Base-by-base conservation (phyloP, 2,329 filamentous ascomycete genomes). In the Orbilia ellipsospora region DNA sequence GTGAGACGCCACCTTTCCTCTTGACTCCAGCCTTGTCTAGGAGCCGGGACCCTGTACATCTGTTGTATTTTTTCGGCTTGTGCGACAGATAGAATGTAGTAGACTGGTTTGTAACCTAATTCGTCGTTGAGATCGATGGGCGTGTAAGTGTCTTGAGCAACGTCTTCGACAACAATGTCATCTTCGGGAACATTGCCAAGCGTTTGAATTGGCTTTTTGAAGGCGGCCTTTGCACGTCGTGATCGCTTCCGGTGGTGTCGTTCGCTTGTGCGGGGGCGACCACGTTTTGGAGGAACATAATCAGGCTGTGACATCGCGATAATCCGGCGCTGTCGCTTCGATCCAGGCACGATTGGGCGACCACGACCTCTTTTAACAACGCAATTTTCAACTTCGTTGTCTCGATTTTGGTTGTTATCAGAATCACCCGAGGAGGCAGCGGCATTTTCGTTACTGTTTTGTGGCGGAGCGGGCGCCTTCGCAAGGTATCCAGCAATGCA, bases 311-410 rank as follows among this genome's bases (percentile, higher is more conserved):
- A 57, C 72, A 75, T 75, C 8, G 72, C 72, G 10, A 65, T 64
- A 18, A 75, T 69, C 15, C 72, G 72, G 23, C 59, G 31, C 61
- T 75, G 72, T 8, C 72, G 72, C 20, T 69, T 69, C 4, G 72
- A 75, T 12, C 72, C 72, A 5, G 72, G 72, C 18, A 75, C 72
- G n/a, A 75, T 75, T 23, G 72, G 72, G 10, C 72, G 61, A 4
- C 72, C 72, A 31, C 72, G 64, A 10, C 72, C 64, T 31, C 64
- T 52, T 56, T 75, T 75, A n/a, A 26, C 15, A 10, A 36, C 31
- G 31, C 31, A 6, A 36, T 36, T 36, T 5, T 51, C 26, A 5
- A 18, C 26, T 40, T 26, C 16, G 7, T 8, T 36, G n/a, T 26
- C 56, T 42, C 16, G 36, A 4, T 8, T n/a, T 15, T 59, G 36